phyloP scores from a whole-genome alignment of 371 early-diverging fungal species.

The Lichtheimia ramosa region DNA sequence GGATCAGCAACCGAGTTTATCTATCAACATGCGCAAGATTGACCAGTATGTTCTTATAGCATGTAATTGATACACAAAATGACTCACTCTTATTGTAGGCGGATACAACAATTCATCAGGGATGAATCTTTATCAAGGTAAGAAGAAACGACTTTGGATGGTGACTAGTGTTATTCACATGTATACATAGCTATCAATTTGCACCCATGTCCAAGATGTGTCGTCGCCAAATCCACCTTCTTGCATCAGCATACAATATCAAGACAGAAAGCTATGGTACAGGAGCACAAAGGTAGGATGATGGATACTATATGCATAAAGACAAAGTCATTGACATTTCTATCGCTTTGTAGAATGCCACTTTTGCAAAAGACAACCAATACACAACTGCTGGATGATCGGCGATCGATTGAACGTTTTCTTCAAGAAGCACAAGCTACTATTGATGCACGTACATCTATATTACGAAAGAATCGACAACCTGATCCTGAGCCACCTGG shows the following conservation, averaged over 20 bases:
- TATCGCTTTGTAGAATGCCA: constrained; percentile 26
- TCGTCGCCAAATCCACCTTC: constrained; percentile 52
- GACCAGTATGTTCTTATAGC: constrained; percentile 16
- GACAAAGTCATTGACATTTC: not conserved
- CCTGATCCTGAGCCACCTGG: constrained; percentile 9
- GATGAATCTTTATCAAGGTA: constrained; percentile 38
- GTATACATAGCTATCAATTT: constrained; percentile 36
- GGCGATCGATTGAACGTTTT: constrained; percentile 47
- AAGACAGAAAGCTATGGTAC: constrained; percentile 52
- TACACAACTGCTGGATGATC: constrained; percentile 50
- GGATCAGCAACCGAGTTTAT: constrained; percentile 7
- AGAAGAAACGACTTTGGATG: not conserved
- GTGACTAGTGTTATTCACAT: not conserved
- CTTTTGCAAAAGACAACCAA: constrained; percentile 51
- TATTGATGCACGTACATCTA: constrained; percentile 26
- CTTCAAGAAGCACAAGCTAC: constrained; percentile 32
- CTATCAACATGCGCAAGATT: constrained; percentile 18
- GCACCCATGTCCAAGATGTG: constrained; percentile 54
- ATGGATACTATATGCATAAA: not conserved
- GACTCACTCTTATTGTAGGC: constrained; percentile 16
- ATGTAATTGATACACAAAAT: not conserved
- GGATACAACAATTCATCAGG: constrained; percentile 36
- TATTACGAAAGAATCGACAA: constrained; percentile 19
- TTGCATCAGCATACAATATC: constrained; percentile 52
- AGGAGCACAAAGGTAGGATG: constrained; percentile 30